Base-by-base conservation (phyloP, 2,329 filamentous ascomycete genomes). In the Phoma sp. region DNA sequence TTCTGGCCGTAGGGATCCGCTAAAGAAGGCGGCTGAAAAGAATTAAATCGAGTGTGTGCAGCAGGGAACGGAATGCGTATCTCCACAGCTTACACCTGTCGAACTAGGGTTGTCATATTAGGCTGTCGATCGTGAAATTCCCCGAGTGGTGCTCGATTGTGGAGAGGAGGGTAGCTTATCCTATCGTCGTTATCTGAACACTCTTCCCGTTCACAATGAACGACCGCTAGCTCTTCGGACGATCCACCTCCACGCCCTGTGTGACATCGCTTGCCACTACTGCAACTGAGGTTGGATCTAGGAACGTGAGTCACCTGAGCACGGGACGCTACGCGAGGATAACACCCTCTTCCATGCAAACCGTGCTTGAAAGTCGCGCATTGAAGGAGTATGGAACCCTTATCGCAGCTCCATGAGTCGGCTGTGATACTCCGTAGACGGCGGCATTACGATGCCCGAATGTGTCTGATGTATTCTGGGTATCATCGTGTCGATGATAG, bases 201-300 rank as follows among this genome's bases (percentile, higher is more conserved):
- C 25, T 28, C 43, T 29, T 57, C 20, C 30, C 29, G 46, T 32
- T 42, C 3, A n/a, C 21, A 20, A 12, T 39, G 34, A 37, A 33
- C 36, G 18, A 28, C 9, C 10, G 15, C 42, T 46, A 56, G 56
- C 56, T 42, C 23, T 57, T 29, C 21, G 20, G 14, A 18, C 29
- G 29, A 15, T 46, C 46, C 20, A 47, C 50, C 63, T 66, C 63
- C 66, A 64, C 67, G 65, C 57, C 60, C 59, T 47, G 29, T 14
- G 39, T 59, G 33, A 42, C 29, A 39, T 45, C 54, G 56, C 34
- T 48, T 46, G 34, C 58, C 59, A 54, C 59, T 68, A 68, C 61
- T 66, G 60, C 66, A 64, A 20, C 26, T 60, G 47, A 33, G 38
- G 23, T 48, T 47, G 38, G 34, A 36, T 11, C 20, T 30, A 42